A percentile compares a stretch with the other conserved stretches of the same genome.
Conservation (phyloP, 2,329 filamentous ascomycete species). For the Apiospora phragmitis region DNA sequence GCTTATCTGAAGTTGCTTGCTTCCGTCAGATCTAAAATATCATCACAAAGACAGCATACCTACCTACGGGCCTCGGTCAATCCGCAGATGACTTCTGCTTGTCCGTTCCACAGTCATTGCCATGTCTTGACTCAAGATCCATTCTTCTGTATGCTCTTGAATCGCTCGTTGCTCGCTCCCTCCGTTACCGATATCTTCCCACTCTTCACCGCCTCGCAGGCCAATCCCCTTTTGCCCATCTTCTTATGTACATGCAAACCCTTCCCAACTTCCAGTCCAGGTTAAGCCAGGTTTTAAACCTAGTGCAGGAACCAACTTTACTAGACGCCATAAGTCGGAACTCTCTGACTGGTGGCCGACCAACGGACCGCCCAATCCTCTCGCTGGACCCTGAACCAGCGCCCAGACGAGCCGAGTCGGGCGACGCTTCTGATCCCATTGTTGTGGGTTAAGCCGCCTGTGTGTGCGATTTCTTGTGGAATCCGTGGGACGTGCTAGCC, state of each 20-base stretch:
- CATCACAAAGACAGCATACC: background rate
- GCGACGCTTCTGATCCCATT: background rate
- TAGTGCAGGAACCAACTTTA: conserved; percentile 5
- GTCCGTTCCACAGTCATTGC: background rate
- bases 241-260: background rate
- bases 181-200: background rate
- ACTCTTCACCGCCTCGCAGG: background rate
- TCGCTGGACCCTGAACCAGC: background rate
- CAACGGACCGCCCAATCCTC: background rate
- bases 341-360: background rate
- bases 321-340: conserved; percentile 1
- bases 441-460: background rate
- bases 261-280: background rate
- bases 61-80: background rate
- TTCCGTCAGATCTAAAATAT: background rate
- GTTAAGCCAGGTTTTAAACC: background rate
- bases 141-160: background rate
- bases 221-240: background rate
- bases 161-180: background rate
- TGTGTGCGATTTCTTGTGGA: background rate
- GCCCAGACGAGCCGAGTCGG: background rate
- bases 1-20: conserved; percentile 2
- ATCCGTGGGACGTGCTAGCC: background rate
- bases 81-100: background rate
- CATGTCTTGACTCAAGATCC: conserved; percentile 4